Evolutionary conservation across 805 yeast species (phyloP).

Genomic region (Starmerella powellii): DNA sequence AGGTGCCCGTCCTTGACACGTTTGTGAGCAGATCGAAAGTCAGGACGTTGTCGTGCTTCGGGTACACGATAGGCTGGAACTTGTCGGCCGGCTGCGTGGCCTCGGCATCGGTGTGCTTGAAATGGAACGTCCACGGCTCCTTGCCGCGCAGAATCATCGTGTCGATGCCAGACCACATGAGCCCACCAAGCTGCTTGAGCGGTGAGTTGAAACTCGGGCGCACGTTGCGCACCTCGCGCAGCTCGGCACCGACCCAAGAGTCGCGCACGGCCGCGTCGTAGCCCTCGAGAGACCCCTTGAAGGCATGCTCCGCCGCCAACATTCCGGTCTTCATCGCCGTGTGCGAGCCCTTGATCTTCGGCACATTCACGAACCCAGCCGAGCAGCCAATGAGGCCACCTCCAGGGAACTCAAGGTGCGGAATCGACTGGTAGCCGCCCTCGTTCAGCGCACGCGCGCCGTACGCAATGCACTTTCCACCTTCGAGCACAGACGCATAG

Average conservation of each 20-base stretch:
- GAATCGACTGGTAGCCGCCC: conserved; percentile 92
- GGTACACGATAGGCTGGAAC: conserved; percentile 66
- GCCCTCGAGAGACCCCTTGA: conserved; percentile 33
- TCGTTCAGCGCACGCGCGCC: conserved; percentile 96
- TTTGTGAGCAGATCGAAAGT: conserved; percentile 87
- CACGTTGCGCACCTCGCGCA: conserved; percentile 73
- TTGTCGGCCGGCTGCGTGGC: conserved; percentile 57
- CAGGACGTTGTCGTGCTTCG: conserved; percentile 89
- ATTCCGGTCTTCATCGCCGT: conserved; percentile 95
- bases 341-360: conserved; percentile 94
- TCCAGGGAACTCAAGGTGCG: conserved; percentile 85
- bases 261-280: conserved; percentile 55
- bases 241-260: conserved; percentile 81
- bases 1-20: conserved; percentile 94
- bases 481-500: conserved; percentile 59
- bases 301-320: conserved; percentile 78
- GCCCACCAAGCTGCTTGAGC: conserved; percentile 70
- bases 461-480: conserved; percentile 86
- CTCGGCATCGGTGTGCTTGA: conserved; percentile 54
- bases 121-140: conserved; percentile 79
- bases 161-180: conserved; percentile 71
- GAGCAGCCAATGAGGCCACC: conserved; percentile 90
- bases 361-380: conserved; percentile 95
- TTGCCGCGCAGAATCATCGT: conserved; percentile 67
- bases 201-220: conserved; percentile 79